Base-by-base conservation (phyloP, 164 flowering plant genomes). In the Echeveria elegans region DNA sequence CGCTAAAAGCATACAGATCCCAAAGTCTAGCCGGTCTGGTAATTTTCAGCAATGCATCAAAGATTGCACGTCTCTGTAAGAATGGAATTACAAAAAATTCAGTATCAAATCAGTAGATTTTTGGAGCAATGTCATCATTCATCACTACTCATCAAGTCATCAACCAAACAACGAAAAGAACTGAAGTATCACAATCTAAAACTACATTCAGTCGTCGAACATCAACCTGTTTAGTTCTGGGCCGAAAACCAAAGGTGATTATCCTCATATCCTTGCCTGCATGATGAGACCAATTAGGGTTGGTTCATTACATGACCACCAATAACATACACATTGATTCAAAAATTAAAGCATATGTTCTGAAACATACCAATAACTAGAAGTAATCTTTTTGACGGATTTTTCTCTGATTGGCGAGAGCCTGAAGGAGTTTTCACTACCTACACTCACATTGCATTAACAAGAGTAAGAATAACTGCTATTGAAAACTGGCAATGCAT, bases 181-280 rank as follows among this genome's bases (percentile, higher is more conserved):
- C 19, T 11, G 16, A 11, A 43, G n/a, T 1, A 47, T 18, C 58
- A 21, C 10, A 23, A 21, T 19, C 28, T 19, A 50, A 52, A 21
- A 6, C 0, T 52, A 52, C 0, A 21, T 52, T 6, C 58, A 52
- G 12, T 21, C 23, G 21, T 1, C 19, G 26, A 52, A 21, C 0
- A 67, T 28, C 70, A 12, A 87, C 99, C 99, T 90, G 96, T 74
- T 86, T 85, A 66, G 98, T 90, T 64, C 77, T 77, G 50, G 97
- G 86, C 40, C 93, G 93, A 75, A 95, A 95, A 34, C 88, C 90
- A 75, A 85, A 90, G 67, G 86, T 88, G 68, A 92, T 81, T 31
- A 92, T 81, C 65, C 98, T 84, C 97, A 95, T 87, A 80, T 95
- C 99, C 79, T 88, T 95, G 24, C 97, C 99, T 95, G 89, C 74